Conservation (phyloP, 75 land plant genomes). For the Chamaecyparis obtusa region DNA sequence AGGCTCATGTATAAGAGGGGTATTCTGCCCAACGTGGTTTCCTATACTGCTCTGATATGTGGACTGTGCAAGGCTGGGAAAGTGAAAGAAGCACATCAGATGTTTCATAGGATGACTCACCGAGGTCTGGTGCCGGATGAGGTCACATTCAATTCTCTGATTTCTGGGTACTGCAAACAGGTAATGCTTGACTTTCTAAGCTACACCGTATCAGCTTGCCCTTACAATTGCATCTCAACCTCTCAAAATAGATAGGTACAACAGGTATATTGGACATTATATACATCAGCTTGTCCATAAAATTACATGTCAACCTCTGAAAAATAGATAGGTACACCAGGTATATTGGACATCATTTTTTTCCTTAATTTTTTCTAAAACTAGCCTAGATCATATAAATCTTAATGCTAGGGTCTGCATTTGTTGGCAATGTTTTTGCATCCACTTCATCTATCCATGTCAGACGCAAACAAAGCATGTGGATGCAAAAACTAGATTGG, state of each 20-base stretch:
- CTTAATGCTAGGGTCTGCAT: background rate
- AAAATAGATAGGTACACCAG: background rate
- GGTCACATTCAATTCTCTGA: conserved; percentile 40
- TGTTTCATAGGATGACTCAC: conserved; percentile 52
- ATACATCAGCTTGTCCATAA: no score
- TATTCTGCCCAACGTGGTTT: conserved; percentile 50
- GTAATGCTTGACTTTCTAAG: background rate
- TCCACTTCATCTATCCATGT: background rate
- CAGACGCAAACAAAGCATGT: background rate
- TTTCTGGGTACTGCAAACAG: conserved; percentile 58
- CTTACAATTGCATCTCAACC: background rate
- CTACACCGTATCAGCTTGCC: background rate
- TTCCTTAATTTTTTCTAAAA: background rate
- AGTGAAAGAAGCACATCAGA: conserved; percentile 45
- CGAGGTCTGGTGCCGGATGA: conserved; percentile 44
- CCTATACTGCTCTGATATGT: conserved; percentile 55
- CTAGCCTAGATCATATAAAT: background rate
- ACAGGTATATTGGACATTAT: background rate
- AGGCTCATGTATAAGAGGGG: conserved; percentile 51
- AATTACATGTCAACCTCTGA: background rate
- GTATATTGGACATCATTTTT: background rate
- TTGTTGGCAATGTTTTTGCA: background rate
- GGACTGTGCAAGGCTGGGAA: conserved; percentile 51
- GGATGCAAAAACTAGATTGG: background rate
- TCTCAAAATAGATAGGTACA: background rate